These are phyloP conservation scores for Schwanniomyces sp. DNA, from an alignment of 805 yeast genomes.

Conservation along the genomic window DNA sequence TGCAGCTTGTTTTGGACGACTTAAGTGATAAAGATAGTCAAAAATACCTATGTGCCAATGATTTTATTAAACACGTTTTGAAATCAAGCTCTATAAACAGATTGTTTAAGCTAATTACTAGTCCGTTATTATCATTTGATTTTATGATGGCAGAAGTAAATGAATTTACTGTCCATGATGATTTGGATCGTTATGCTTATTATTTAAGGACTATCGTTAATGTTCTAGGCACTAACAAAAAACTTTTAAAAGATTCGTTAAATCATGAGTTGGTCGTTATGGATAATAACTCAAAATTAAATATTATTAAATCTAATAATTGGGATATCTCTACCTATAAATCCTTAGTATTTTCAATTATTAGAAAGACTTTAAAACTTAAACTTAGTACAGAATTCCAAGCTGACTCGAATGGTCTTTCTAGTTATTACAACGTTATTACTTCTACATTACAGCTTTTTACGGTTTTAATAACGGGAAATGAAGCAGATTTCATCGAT, in stretches of 20 bases:
- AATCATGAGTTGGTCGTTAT: slow-evolving; percentile 60
- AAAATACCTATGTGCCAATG: slow-evolving; percentile 40
- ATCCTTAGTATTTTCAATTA: slow-evolving; percentile 47
- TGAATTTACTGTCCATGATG: slow-evolving; percentile 48
- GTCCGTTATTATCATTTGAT: slow-evolving; percentile 48
- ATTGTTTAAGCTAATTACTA: slow-evolving; percentile 57
- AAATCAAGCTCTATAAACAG: slow-evolving; percentile 58
- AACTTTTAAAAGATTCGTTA: slow-evolving; percentile 46
- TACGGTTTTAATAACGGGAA: slow-evolving; percentile 50
- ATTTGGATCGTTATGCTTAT: slow-evolving; percentile 63
- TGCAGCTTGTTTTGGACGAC: slow-evolving; percentile 68
- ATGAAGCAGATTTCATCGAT: slow-evolving; percentile 51
- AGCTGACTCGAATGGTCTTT: slow-evolving; percentile 13
- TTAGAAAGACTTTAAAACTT: slow-evolving; percentile 46
- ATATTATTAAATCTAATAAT: slow-evolving; percentile 38
- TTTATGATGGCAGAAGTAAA: slow-evolving; percentile 27
- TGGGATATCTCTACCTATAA: slow-evolving; percentile 65
- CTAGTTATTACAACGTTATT: slow-evolving; percentile 27
- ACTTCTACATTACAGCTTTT: slow-evolving; percentile 44
- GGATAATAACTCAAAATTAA: slow-evolving; percentile 43
- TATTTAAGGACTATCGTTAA: slow-evolving; percentile 53
- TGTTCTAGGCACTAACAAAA: slow-evolving; percentile 48
- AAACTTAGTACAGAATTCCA: slow-evolving; percentile 17
- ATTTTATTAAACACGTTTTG: slow-evolving; percentile 48
- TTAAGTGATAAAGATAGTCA: slow-evolving; percentile 45